Conservation (phyloP, 257 asterid genomes). For the Solanum ossicruentum region DNA sequence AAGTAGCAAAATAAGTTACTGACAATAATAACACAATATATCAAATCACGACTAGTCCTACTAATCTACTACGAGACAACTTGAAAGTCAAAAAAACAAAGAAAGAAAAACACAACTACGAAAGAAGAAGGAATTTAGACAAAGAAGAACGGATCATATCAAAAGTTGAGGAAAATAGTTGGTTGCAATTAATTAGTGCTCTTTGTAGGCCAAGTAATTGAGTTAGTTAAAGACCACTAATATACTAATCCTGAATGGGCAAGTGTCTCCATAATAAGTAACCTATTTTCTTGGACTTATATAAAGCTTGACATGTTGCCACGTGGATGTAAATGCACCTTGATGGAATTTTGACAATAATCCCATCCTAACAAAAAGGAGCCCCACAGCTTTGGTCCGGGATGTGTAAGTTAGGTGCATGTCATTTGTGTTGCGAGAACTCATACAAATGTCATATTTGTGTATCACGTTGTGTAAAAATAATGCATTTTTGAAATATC, state of each 20-base stretch:
- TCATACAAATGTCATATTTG: not conserved
- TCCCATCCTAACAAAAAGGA: not conserved
- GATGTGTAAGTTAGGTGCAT: not conserved
- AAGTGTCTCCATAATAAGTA: not conserved
- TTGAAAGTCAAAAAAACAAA: no score
- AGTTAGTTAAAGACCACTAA: constrained; percentile 1
- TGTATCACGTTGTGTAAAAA: not conserved
- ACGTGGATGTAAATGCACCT: not conserved
- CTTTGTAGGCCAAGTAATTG: constrained; percentile 1
- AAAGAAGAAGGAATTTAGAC: not conserved
- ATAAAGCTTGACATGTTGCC: not conserved
- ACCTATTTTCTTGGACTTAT: not conserved
- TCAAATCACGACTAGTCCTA: no score
- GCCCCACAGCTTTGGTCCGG: not conserved
- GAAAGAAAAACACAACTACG: not conserved
- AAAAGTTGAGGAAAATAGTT: not conserved
- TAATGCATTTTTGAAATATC: not conserved
- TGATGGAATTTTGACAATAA: not conserved
- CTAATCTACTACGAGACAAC: no score
- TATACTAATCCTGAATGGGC: not conserved
- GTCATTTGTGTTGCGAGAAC: not conserved
- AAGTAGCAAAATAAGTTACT: no score
- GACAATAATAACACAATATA: no score
- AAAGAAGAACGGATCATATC: not conserved
- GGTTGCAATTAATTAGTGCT: constrained; percentile 5